phyloP scores from a whole-genome alignment of 2,329 filamentous ascomycete species.

The Sarocladiaceae sp. region DNA sequence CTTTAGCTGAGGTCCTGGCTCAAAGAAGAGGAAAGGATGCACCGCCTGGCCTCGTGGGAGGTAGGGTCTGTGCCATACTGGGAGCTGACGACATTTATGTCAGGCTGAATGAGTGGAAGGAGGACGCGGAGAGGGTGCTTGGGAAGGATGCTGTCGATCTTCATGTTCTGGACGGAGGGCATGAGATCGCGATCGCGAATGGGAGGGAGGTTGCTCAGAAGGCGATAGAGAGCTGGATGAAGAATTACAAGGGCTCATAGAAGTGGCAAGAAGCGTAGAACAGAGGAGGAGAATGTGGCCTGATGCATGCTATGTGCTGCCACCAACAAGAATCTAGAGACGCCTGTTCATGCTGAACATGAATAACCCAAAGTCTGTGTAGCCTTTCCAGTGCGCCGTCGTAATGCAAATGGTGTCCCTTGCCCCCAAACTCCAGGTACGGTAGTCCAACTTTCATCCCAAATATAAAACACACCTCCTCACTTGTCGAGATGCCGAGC shows the following conservation, averaged over 20 bases:
- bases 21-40: constrained; percentile 25
- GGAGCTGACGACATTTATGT: constrained; percentile 63
- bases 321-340: too few relatives aligned
- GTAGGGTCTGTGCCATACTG: constrained; percentile 58
- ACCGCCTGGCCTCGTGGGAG: constrained; percentile 27
- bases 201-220: constrained; percentile 49
- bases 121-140: constrained; percentile 53
- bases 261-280: too few relatives aligned
- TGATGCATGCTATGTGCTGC: too few relatives aligned
- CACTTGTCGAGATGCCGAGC: constrained; percentile 49
- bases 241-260: neutral
- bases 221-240: constrained; percentile 27
- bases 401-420: neutral
- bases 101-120: constrained; percentile 54
- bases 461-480: neutral
- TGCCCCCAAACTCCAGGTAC: neutral
- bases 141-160: constrained; percentile 52
- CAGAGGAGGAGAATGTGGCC: too few relatives aligned
- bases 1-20: constrained; percentile 44
- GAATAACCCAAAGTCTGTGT: too few relatives aligned
- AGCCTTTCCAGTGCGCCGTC: constrained; percentile 4
- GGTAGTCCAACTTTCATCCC: too few relatives aligned
- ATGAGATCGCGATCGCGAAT: constrained; percentile 62
- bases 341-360: too few relatives aligned
- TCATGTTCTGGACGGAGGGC: constrained; percentile 54